Base-by-base conservation (phyloP, 768 basidiomycete species). In the Baorangia bicolor region DNA sequence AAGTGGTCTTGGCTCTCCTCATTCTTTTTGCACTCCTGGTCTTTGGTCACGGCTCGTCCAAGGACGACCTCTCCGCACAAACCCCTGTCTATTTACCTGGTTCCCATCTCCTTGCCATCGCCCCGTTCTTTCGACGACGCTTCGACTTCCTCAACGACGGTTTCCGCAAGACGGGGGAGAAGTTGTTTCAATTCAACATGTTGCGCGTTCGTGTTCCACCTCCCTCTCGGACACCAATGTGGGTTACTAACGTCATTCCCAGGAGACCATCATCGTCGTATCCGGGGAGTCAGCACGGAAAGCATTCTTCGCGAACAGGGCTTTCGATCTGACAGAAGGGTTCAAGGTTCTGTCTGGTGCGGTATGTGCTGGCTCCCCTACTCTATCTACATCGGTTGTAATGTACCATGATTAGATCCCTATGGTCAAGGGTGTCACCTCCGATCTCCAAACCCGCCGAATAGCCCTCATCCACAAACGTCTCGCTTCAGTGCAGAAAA, bases 311-410 rank as follows among this genome's bases (percentile, higher is more conserved):
- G 78, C 79, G 3, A 82, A 86, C 53, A 84, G 82, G 70, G 81
- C 81, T 21, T 81, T 92, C 58, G 87, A 90, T 70, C 79, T 92
- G 48, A 85, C 84, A 39, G 87, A 89, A 74, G 89, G 88, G 6
- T 91, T 89, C 77, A 87, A 84, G 64, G 81, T 88, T 64, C 78
- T 92, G 57, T 88, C 87, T 47, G 89, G 88, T 48, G 88, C 86
- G 52, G 89, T 90, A 68, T 60, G 86, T 81, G 20, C 33, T 21
- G 28, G 20, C 25, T 49, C 49, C 30, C 27, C 9, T 49, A 37
- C 56, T 55, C 49, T 53, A 49, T 56, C 64, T 35, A 56, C 53
- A 45, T 55, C 28, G 45, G 64, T 57, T 56, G 45, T 60, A 62
- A 58, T 8, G 16, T 47, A 51, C 53, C 28, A 51, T 42, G 55